Evolutionary conservation across 148 eudicot genomes (phyloP).

Genomic region (Agrostemma githago): DNA sequence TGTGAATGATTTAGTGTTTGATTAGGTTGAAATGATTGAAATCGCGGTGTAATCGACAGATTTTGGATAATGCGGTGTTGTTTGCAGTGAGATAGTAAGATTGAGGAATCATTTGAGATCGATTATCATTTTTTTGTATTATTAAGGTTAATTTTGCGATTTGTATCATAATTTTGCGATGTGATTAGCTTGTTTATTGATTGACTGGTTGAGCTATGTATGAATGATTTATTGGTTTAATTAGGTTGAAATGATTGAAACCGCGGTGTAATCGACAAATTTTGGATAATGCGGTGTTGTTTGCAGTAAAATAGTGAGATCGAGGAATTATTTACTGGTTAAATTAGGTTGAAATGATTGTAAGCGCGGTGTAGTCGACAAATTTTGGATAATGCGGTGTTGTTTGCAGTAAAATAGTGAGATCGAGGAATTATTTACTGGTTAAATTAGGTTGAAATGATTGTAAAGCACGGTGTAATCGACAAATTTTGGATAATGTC

Average conservation of each 20-base stretch:
- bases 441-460: neutral
- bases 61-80: neutral
- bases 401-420: neutral
- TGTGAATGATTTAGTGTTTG: neutral
- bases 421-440: too few species aligned
- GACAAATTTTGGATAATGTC: neutral
- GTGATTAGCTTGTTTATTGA: conserved; percentile 7
- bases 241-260: too few species aligned
- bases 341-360: neutral
- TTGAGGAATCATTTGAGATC: neutral
- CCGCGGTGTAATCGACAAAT: too few species aligned
- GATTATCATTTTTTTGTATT: neutral
- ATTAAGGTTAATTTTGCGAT: neutral
- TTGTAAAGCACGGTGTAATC: neutral
- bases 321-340: too few species aligned
- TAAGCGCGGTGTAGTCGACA: neutral
- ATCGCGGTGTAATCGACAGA: neutral
- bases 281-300: too few species aligned
- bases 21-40: neutral
- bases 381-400: neutral
- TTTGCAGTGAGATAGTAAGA: neutral
- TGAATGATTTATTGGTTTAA: too few species aligned
- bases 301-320: too few species aligned
- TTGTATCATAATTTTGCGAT: neutral
- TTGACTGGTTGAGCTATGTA: neutral